Evolutionary conservation across 2,329 filamentous ascomycete genomes (phyloP).

Genomic region (Diplocarpon rosae): DNA sequence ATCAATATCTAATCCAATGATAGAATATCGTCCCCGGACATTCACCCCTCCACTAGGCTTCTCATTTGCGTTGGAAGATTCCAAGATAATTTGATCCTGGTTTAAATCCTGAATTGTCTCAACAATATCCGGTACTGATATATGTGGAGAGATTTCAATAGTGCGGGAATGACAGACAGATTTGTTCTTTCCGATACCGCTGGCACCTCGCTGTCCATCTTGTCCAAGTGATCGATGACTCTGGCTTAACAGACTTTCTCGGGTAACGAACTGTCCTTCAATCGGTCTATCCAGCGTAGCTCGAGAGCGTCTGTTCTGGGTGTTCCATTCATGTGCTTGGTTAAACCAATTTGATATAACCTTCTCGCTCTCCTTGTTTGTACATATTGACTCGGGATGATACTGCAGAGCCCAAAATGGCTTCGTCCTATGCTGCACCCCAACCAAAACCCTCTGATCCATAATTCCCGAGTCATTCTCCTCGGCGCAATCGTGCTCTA

Average conservation of each 20-base stretch:
- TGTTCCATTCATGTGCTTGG: slow-evolving; percentile 37
- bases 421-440: slow-evolving; percentile 42
- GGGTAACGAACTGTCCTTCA: slow-evolving; percentile 17
- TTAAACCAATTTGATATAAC: slow-evolving; percentile 54
- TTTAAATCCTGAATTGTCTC: slow-evolving; percentile 30
- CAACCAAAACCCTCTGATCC: slow-evolving; percentile 43
- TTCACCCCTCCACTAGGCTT: slow-evolving; percentile 33
- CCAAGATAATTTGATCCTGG: slow-evolving; percentile 43
- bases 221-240: slow-evolving; percentile 2
- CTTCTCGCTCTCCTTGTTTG: slow-evolving; percentile 40
- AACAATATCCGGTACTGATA: slow-evolving; percentile 43
- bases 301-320: slow-evolving; percentile 2
- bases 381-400: slow-evolving; percentile 61
- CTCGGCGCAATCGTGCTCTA: slow-evolving; percentile 17
- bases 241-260: slow-evolving; percentile 21
- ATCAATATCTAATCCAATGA: slow-evolving; percentile 56
- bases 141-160: slow-evolving; percentile 34
- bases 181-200: background rate
- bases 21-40: slow-evolving; percentile 56
- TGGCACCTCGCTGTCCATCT: background rate
- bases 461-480: slow-evolving; percentile 22
- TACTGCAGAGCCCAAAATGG: slow-evolving; percentile 63
- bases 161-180: slow-evolving; percentile 31
- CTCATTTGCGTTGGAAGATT: slow-evolving; percentile 45
- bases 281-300: slow-evolving; percentile 6